Conservation (phyloP, 768 basidiomycete species). For the Panaeolus papilionaceus region DNA sequence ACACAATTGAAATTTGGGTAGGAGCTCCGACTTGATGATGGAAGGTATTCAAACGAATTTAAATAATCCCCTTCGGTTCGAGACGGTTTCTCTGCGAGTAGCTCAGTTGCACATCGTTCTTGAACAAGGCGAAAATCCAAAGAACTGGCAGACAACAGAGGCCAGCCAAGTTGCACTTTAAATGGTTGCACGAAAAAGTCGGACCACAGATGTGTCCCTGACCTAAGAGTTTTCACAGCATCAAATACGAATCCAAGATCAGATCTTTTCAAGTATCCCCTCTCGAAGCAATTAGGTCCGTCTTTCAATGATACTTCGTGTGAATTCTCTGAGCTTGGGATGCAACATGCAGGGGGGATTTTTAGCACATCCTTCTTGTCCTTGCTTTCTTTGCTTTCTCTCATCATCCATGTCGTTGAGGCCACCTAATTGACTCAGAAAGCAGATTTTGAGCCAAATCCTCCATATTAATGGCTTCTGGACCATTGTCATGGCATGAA, state of each 20-base stretch:
- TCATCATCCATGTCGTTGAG: neutral
- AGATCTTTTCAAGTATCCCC: neutral
- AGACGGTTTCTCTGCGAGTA: too few species aligned
- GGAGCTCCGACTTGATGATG: too few species aligned
- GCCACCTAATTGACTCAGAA: conserved; percentile 5
- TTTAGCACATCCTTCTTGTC: neutral
- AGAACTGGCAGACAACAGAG: neutral
- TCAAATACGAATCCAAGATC: neutral
- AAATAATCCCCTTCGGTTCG: too few species aligned
- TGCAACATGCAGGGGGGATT: neutral
- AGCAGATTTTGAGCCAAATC: conserved; percentile 6
- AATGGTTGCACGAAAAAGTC: conserved; percentile 6
- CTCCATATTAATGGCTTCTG: neutral
- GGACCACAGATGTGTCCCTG: neutral
- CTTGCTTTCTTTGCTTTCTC: neutral
- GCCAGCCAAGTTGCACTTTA: neutral
- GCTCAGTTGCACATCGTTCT: too few species aligned
- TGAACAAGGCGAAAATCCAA: neutral
- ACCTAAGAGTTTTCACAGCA: conserved; percentile 5
- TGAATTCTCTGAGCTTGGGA: neutral
- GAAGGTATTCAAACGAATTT: too few species aligned
- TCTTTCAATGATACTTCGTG: neutral
- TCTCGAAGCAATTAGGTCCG: neutral
- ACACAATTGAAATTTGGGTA: too few species aligned
- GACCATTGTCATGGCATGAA: conserved; percentile 4